Percentiles rank a stretch among this genome's conserved stretches.
Conservation (phyloP, 164 flowering plant species). For the Chloranthus sessilifolius region DNA sequence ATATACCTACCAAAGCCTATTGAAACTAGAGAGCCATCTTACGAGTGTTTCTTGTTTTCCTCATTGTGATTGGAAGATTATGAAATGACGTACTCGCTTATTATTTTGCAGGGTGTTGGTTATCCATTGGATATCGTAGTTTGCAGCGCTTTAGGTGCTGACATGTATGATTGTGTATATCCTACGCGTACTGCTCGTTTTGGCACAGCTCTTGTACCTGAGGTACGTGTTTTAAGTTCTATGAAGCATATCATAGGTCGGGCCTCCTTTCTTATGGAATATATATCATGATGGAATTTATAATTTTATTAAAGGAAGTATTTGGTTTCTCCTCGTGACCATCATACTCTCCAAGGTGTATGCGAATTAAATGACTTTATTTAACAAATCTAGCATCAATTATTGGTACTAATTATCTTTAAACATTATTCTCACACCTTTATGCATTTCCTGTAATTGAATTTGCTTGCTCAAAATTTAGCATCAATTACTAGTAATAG, state of each 20-base stretch:
- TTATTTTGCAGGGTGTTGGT: slow-evolving; percentile 80
- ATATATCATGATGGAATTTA: background rate
- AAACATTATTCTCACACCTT: too few species aligned
- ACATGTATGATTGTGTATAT: slow-evolving; percentile 98
- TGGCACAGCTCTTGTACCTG: slow-evolving; percentile 96
- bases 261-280: background rate
- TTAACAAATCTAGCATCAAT: too few species aligned
- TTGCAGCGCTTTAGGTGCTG: slow-evolving; percentile 98
- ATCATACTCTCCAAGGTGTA: too few species aligned
- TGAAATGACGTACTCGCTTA: background rate
- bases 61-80: too few species aligned
- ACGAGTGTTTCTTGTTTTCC: background rate
- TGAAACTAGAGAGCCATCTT: background rate
- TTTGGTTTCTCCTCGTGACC: too few species aligned
- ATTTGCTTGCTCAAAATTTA: too few species aligned
- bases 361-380: too few species aligned
- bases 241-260: background rate
- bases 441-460: too few species aligned
- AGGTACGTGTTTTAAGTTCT: slow-evolving; percentile 40
- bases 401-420: too few species aligned
- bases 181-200: slow-evolving; percentile 99
- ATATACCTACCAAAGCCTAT: background rate
- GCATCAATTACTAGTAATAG: too few species aligned
- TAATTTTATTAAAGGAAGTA: too few species aligned
- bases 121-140: slow-evolving; percentile 97